Percentiles rank a stretch among this genome's conserved stretches.
phyloP scores from a whole-genome alignment of 495 filamentous ascomycete species.

The Parmelia sp. region DNA sequence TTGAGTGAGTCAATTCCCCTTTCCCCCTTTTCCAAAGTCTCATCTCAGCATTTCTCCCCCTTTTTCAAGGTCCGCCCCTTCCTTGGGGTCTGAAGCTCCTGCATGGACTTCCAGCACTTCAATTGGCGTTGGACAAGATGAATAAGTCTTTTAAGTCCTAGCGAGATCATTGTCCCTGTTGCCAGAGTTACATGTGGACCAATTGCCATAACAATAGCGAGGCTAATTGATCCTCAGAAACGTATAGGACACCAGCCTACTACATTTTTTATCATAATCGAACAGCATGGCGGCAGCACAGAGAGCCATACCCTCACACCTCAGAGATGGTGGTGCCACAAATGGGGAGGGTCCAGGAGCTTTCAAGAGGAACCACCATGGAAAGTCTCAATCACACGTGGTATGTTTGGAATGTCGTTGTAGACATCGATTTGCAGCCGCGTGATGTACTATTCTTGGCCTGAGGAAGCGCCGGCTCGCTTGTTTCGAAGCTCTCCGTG shows the following conservation, averaged over 20 bases:
- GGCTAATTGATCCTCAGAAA: neutral
- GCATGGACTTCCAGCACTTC: neutral
- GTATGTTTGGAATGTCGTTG: slow-evolving; percentile 50
- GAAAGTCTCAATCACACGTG: slow-evolving; percentile 93
- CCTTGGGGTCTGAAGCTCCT: neutral
- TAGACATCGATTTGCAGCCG: slow-evolving; percentile 10
- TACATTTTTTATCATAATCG: neutral
- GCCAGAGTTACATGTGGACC: neutral
- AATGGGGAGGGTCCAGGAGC: slow-evolving; percentile 49
- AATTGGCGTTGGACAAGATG: neutral
- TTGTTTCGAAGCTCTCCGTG: neutral
- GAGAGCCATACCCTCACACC: slow-evolving; percentile 70
- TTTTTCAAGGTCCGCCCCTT: neutral
- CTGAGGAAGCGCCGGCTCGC: neutral
- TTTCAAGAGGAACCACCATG: slow-evolving; percentile 71
- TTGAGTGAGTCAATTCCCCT: neutral
- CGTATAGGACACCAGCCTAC: neutral
- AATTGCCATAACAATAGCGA: neutral
- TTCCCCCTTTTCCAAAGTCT: neutral
- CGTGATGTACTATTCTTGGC: slow-evolving; percentile 10
- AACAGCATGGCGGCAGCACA: slow-evolving; percentile 63
- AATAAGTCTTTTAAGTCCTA: neutral
- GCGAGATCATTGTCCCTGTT: neutral
- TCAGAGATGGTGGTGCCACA: slow-evolving; percentile 46
- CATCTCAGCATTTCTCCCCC: neutral